Percentiles rank a stretch among this genome's conserved stretches.
Evolutionary conservation across 139 green algal genomes (phyloP).

Genomic region (Chlorella sp.): DNA sequence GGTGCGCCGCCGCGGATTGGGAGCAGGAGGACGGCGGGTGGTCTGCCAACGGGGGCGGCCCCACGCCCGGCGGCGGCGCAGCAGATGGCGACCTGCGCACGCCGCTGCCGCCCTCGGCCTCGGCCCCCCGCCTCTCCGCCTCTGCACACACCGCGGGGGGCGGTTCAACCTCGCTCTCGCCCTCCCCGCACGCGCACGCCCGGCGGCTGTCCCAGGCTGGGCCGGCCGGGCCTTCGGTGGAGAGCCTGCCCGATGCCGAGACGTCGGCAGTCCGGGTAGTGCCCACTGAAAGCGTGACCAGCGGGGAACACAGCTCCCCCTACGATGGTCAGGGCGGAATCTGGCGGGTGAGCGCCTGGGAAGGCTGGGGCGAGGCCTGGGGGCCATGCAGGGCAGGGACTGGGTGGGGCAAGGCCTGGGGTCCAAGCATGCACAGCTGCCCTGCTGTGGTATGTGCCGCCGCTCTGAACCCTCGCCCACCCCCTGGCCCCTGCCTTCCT

Average conservation of each 20-base stretch:
- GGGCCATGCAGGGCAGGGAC: not conserved
- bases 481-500: not conserved
- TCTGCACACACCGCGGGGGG: not conserved
- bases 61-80: not conserved
- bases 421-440: not conserved
- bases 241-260: not conserved
- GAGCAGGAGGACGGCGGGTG: not conserved
- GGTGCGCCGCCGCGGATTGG: not conserved
- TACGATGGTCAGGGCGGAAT: not conserved
- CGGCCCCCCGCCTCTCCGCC: not conserved
- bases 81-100: not conserved
- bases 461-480: not conserved
- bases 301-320: not conserved
- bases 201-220: not conserved
- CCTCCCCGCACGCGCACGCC: not conserved
- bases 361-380: not conserved
- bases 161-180: not conserved
- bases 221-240: not conserved
- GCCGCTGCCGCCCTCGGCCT: not conserved
- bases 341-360: conserved; percentile 17
- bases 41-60: not conserved
- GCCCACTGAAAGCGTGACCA: not conserved
- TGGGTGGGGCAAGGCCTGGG: not conserved
- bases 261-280: not conserved
- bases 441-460: not conserved